Evolutionary conservation across 352 stramenopile species (phyloP).

Genomic region (Pythium rhizo-oryzae): DNA sequence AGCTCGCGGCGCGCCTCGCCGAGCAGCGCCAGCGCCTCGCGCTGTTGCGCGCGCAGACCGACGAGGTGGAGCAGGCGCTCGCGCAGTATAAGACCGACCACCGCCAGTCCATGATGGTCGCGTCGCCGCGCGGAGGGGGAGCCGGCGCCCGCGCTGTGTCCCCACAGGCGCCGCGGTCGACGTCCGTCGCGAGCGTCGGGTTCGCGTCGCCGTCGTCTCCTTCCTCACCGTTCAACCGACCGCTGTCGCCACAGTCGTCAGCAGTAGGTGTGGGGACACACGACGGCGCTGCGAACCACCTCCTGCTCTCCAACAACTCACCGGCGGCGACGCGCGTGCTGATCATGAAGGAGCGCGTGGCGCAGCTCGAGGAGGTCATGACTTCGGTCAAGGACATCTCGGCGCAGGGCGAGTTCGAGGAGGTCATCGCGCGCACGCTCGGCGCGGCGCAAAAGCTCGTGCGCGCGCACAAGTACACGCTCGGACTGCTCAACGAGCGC

Average conservation of each 20-base stretch:
- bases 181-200: not conserved
- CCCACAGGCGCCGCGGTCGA: not conserved
- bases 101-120: slow-evolving; percentile 37
- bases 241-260: not conserved
- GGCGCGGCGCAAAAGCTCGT: slow-evolving; percentile 58
- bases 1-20: slow-evolving; percentile 38
- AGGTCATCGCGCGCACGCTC: slow-evolving; percentile 57
- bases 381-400: slow-evolving; percentile 61
- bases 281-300: slow-evolving; percentile 11
- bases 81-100: slow-evolving; percentile 52
- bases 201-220: no score
- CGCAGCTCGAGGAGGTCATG: slow-evolving; percentile 66
- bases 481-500: slow-evolving; percentile 62
- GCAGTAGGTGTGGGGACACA: no score
- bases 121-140: not conserved
- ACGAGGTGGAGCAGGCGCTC: slow-evolving; percentile 49
- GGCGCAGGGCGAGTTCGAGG: slow-evolving; percentile 56
- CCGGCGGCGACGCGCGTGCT: slow-evolving; percentile 23
- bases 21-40: slow-evolving; percentile 41
- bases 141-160: not conserved
- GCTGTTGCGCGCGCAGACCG: slow-evolving; percentile 41
- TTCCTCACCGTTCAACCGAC: no score
- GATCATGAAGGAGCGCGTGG: slow-evolving; percentile 49
- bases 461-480: slow-evolving; percentile 61
- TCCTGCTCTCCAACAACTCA: slow-evolving; percentile 11